Percentiles rank a stretch among this genome's conserved stretches.
These are phyloP conservation scores for Lentinula guzmanii DNA, from an alignment of 768 basidiomycete genomes.

Conservation along the genomic window DNA sequence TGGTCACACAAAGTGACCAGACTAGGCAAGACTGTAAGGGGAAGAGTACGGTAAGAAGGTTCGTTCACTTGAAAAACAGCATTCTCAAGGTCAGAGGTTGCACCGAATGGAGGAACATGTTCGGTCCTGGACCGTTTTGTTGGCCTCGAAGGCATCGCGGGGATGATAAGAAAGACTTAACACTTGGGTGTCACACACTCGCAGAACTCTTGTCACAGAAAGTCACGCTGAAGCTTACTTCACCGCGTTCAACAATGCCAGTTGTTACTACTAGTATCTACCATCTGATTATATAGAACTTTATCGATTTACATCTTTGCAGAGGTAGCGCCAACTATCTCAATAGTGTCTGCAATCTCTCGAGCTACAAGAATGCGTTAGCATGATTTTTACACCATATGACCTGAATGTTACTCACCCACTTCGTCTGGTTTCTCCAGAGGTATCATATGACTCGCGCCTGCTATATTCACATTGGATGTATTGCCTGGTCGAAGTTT, in stretches of 20 bases:
- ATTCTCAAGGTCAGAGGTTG: slow-evolving; percentile 29
- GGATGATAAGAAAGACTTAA: no score
- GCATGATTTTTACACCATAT: not conserved
- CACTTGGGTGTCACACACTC: no score
- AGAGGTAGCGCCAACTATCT: not conserved
- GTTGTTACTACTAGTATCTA: not conserved
- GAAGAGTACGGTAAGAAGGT: slow-evolving; percentile 42
- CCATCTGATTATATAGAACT: not conserved
- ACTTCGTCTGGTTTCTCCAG: slow-evolving; percentile 33
- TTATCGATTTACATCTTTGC: not conserved
- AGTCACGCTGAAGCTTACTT: no score
- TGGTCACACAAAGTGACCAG: slow-evolving; percentile 47
- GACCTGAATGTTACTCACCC: slow-evolving; percentile 10
- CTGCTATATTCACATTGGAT: slow-evolving; percentile 30
- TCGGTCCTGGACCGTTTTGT: slow-evolving; percentile 22
- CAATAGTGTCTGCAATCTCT: not conserved
- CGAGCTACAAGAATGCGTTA: not conserved
- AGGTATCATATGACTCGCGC: slow-evolving; percentile 41
- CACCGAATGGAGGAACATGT: slow-evolving; percentile 26
- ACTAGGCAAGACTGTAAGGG: slow-evolving; percentile 29
- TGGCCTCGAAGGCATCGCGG: not conserved
- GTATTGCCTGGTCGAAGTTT: slow-evolving; percentile 37
- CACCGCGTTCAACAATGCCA: no score
- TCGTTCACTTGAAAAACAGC: slow-evolving; percentile 19
- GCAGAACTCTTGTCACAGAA: no score